A percentile compares a stretch with the other conserved stretches of the same genome.
Evolutionary conservation across 2,329 filamentous ascomycete genomes (phyloP).

Genomic region (Aspergillus japonicus): DNA sequence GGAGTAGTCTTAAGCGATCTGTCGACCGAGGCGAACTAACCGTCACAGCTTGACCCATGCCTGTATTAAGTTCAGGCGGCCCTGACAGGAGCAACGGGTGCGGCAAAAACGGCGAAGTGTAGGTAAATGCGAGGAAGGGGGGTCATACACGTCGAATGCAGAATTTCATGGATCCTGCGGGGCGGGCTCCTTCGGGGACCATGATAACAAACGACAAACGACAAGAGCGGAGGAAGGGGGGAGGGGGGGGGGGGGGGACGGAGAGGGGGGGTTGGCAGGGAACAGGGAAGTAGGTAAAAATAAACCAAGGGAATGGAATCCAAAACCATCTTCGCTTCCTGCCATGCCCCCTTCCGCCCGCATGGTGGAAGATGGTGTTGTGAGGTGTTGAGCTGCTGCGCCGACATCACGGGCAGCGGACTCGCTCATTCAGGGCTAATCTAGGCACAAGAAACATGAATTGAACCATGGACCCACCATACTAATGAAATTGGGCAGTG

Average conservation of each 20-base stretch:
- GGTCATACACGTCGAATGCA: conserved; percentile 3
- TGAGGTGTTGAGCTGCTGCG: conserved; percentile 2
- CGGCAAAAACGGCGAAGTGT: conserved; percentile 25
- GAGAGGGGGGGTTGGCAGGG: background rate
- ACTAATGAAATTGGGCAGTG: conserved; percentile 8
- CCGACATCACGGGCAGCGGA: conserved; percentile 12
- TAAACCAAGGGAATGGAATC: background rate
- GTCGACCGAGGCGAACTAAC: conserved; percentile 13
- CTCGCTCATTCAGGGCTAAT: conserved; percentile 9
- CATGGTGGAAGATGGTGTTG: conserved; percentile 1
- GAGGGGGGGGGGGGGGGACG: background rate
- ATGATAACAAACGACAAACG: background rate
- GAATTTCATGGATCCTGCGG: conserved; percentile 5
- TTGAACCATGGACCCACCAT: background rate
- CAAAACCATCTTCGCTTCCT: background rate
- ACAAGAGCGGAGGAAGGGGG: conserved; percentile 4
- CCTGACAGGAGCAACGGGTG: conserved; percentile 28
- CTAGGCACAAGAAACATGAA: conserved; percentile 1
- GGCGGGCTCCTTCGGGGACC: conserved; percentile 2
- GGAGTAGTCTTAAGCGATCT: conserved; percentile 13
- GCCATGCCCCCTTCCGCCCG: background rate
- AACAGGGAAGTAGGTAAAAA: background rate
- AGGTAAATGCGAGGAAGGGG: conserved; percentile 13
- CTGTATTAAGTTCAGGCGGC: conserved; percentile 23
- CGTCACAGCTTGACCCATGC: conserved; percentile 22